Evolutionary conservation across 495 filamentous ascomycete species (phyloP).

Genomic region (Amorphotheca resinae): DNA sequence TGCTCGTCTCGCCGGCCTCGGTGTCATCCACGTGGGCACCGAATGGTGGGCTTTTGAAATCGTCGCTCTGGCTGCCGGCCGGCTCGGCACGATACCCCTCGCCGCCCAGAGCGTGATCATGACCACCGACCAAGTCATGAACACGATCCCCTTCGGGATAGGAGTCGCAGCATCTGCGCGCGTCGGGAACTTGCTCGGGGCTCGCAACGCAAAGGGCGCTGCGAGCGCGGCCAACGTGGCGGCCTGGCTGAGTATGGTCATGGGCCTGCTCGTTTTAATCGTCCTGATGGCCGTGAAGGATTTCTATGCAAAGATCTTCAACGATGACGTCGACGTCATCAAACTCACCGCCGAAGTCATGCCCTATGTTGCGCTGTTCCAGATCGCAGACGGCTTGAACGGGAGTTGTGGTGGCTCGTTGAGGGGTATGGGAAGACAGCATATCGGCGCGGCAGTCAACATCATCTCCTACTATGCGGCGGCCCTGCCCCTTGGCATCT

Average conservation of each 20-base stretch:
- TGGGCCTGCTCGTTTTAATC: slow-evolving; percentile 56
- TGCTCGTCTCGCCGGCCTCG: slow-evolving; percentile 60
- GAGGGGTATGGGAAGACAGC: slow-evolving; percentile 78
- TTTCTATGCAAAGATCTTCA: slow-evolving; percentile 74
- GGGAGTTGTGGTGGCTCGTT: slow-evolving; percentile 74
- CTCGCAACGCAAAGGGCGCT: slow-evolving; percentile 53
- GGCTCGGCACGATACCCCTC: slow-evolving; percentile 68
- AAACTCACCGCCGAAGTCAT: slow-evolving; percentile 67
- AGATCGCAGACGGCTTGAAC: slow-evolving; percentile 84
- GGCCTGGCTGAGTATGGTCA: slow-evolving; percentile 57
- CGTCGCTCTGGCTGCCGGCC: slow-evolving; percentile 78
- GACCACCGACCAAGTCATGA: slow-evolving; percentile 87
- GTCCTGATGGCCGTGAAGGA: slow-evolving; percentile 63
- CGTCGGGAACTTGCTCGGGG: slow-evolving; percentile 74
- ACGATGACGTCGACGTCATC: slow-evolving; percentile 65
- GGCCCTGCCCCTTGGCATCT: slow-evolving; percentile 74
- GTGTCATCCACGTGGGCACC: slow-evolving; percentile 80
- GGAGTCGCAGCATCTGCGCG: slow-evolving; percentile 73
- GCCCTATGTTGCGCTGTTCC: slow-evolving; percentile 85
- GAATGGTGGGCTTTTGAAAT: slow-evolving; percentile 98
- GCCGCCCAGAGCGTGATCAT: slow-evolving; percentile 89
- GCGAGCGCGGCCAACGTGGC: slow-evolving; percentile 65
- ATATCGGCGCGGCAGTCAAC: slow-evolving; percentile 82
- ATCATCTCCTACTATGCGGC: slow-evolving; percentile 80
- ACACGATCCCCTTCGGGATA: slow-evolving; percentile 84